Conservation (phyloP, 208 protist species). For the Perkinsela sp. region DNA sequence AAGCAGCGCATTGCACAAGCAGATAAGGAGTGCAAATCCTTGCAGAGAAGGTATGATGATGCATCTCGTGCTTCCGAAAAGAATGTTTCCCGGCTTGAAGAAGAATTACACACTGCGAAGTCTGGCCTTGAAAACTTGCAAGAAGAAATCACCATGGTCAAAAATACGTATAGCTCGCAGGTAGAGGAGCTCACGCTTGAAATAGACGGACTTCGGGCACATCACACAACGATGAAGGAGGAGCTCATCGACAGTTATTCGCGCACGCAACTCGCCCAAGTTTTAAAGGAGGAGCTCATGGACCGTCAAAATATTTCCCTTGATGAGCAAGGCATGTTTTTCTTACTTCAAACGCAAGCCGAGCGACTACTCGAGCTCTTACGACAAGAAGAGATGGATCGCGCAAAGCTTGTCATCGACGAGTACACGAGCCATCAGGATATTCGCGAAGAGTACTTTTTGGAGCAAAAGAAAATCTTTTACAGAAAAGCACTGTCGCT, state of each 20-base stretch:
- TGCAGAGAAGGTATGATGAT: too few species aligned
- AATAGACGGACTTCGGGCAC: too few species aligned
- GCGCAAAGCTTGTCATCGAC: not conserved
- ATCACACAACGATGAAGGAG: too few species aligned
- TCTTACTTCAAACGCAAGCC: not conserved
- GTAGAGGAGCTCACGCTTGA: too few species aligned
- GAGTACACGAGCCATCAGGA: not conserved
- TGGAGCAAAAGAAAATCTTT: not conserved
- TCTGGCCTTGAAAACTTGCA: too few species aligned
- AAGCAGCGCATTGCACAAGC: too few species aligned
- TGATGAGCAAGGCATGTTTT: not conserved
- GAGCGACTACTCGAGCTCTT: not conserved
- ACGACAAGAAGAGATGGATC: not conserved
- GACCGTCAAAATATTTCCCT: not conserved
- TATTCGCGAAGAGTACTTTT: not conserved
- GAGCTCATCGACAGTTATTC: not conserved
- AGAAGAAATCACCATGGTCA: too few species aligned
- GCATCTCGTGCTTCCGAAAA: too few species aligned
- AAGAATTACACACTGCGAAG: too few species aligned
- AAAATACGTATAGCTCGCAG: too few species aligned
- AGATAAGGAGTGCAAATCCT: too few species aligned
- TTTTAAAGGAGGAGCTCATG: not conserved
- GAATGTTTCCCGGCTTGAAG: too few species aligned
- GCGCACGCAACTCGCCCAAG: not conserved
- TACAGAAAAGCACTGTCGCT: not conserved